Conservation (phyloP, 306 rosid species). For the Trifolium repens region DNA sequence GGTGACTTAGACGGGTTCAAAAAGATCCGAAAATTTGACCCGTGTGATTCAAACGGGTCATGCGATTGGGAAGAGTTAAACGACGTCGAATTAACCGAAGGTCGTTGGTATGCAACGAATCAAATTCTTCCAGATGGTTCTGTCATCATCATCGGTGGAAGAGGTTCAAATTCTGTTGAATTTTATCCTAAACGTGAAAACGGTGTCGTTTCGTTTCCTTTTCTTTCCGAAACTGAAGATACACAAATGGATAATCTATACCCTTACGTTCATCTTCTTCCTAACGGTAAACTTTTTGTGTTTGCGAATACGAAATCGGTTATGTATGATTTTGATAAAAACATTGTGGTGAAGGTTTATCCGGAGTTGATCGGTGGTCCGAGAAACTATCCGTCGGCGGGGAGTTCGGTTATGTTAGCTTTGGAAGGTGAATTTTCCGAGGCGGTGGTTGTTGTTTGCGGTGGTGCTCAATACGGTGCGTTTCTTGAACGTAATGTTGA, state of each 20-base stretch:
- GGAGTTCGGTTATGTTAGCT: slow-evolving; percentile 79
- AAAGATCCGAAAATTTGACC: slow-evolving; percentile 69
- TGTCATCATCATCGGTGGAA: slow-evolving; percentile 72
- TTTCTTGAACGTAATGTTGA: slow-evolving; percentile 55
- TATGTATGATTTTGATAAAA: slow-evolving; percentile 48
- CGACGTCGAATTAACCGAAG: slow-evolving; percentile 57
- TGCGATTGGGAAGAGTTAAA: slow-evolving; percentile 82
- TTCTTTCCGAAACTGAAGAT: slow-evolving; percentile 69
- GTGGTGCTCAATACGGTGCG: slow-evolving; percentile 88
- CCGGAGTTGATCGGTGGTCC: slow-evolving; percentile 87
- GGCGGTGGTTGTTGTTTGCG: slow-evolving; percentile 73
- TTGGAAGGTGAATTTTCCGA: slow-evolving; percentile 55
- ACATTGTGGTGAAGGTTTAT: slow-evolving; percentile 46
- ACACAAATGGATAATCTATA: slow-evolving; percentile 81
- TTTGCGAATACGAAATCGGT: slow-evolving; percentile 79
- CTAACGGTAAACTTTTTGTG: slow-evolving; percentile 75
- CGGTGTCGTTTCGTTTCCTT: slow-evolving; percentile 68
- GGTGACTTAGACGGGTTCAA: slow-evolving; percentile 76
- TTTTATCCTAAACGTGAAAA: slow-evolving; percentile 53
- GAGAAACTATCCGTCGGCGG: slow-evolving; percentile 89
- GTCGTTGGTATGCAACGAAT: slow-evolving; percentile 82
- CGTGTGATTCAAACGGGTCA: slow-evolving; percentile 50
- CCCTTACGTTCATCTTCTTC: slow-evolving; percentile 87
- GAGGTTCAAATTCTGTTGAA: slow-evolving; percentile 70
- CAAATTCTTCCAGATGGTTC: slow-evolving; percentile 85